Evolutionary conservation across 2,329 filamentous ascomycete species (phyloP), one percentile per base, ranked within the genome.

Genomic region (Exophiala sp.): DNA sequence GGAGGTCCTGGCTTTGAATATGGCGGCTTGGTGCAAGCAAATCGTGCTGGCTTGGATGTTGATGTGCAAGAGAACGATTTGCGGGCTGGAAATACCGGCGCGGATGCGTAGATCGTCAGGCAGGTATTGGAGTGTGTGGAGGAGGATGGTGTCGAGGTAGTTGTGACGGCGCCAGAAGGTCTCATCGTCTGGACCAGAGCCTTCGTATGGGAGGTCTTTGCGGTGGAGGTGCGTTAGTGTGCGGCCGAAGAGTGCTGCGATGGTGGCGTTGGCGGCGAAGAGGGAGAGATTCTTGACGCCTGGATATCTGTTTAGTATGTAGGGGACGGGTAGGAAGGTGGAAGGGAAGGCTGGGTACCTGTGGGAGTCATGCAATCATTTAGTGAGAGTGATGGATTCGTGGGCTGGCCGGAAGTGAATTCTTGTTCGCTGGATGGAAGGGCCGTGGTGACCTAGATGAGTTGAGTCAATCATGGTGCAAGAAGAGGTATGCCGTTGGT

Each of bases 31-130:
- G 11, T 50, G 47, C 14, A 50, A 36, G 36, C 47, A 50, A 16
- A 50, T 50, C 2, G 39, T 50, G 16, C 38, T 43, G 16, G 47
- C 47, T 29, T 50, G 47, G 24, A 50, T 50, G 32, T 50, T 50
- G 38, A 50, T 43, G n/a, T 50, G 47, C 2, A 50, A 21, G 24
- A 42, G 29, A 12, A 50, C 47, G 9, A 29, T 20, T 20, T 24
- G 6, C 6, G 47, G 47, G 21, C 42, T 43, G 16, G 16, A 21
- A 18, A 42, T 20, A 16, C 21, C 35, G 16, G 47, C 18, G 5
- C 16, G 20, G 14, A 50, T 50, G 35, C 29, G 38, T 6, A 50
- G n/a, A 14, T 50, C 36, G 14, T 38, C 5, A 5, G 47, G 47
- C n/a, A 50, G 47, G 35, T 50, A 16, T n/a, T 50, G 18, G 14